Conservation (phyloP, 208 protist genomes). For the Leishmania mexicana region DNA sequence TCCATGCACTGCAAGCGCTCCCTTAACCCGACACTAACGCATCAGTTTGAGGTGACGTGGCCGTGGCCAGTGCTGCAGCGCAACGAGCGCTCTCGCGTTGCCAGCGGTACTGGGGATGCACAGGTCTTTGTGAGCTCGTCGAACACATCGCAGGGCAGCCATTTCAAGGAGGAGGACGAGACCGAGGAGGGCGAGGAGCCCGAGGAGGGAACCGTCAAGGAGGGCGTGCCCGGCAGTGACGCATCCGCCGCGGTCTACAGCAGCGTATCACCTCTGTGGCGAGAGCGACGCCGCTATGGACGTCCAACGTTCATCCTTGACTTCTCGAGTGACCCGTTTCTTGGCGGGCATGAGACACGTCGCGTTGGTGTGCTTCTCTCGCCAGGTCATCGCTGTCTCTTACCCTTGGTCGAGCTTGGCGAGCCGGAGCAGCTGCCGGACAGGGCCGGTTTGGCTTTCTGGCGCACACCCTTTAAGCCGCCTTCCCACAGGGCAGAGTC, state of each 20-base stretch:
- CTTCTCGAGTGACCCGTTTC: slow-evolving; percentile 38
- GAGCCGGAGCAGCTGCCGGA: slow-evolving; percentile 21
- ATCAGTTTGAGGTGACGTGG: slow-evolving; percentile 57
- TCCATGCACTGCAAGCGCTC: slow-evolving; percentile 33
- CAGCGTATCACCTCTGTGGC: slow-evolving; percentile 3
- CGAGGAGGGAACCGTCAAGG: not conserved
- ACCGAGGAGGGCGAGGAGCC: not conserved
- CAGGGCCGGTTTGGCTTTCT: slow-evolving; percentile 21
- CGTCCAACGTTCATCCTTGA: slow-evolving; percentile 31
- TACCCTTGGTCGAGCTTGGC: slow-evolving; percentile 14
- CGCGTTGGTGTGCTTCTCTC: slow-evolving; percentile 48
- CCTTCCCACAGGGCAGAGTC: not conserved
- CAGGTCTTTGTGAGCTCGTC: not conserved
- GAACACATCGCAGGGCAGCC: not conserved
- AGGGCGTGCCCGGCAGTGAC: not conserved
- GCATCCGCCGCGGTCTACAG: not conserved
- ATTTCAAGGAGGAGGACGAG: slow-evolving; percentile 3
- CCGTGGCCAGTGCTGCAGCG: slow-evolving; percentile 43
- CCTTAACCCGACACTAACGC: slow-evolving; percentile 42
- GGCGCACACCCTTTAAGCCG: slow-evolving; percentile 17
- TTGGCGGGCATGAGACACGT: slow-evolving; percentile 17
- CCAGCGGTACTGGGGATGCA: not conserved
- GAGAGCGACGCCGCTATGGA: slow-evolving; percentile 18
- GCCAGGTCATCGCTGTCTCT: slow-evolving; percentile 39
- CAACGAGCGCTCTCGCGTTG: not conserved